Base-by-base conservation (phyloP, 495 filamentous ascomycete species). In the Sporormia fimetaria region DNA sequence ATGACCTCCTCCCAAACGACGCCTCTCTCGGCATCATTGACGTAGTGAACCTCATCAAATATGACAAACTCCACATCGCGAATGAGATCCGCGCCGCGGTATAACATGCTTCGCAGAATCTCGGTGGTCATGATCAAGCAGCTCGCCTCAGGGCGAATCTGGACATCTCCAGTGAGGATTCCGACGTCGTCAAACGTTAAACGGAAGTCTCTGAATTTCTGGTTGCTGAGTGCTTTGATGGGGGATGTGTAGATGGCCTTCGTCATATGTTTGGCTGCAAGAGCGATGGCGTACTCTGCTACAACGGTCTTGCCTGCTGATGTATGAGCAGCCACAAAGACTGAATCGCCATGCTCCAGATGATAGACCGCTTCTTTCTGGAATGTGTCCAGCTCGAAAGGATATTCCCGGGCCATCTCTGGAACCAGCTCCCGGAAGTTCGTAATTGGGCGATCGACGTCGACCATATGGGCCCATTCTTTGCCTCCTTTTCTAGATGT, bases 1-100 rank as follows among this genome's bases (percentile, higher is more conserved):
- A 98, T 98, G 45, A 98, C 90, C 60, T 98, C 90, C 63, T 98
- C 90, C 90, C 90, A 98, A 6, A 98, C 90, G 0, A 98, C 90
- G 47, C 90, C 90, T 58, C 90, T 74, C 66, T 98, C 90, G n/a
- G 77, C 70, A 55, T 98, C 90, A 53, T 98, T 98, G 32, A 98
- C 90, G 59, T 98, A 98, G 61, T 98, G 90, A 3, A 98, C 90
- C 58, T 98, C 90, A 55, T 98, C 90, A 52, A 98, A 98, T 40
- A 98, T 94, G 48, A 98, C 92, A 60, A 93, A 98, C 50, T 98
- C 90, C 21, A 98, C 92, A 59, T 98, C 90, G 42, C 90, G 75
- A 38, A 98, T 94, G 3, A 98, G 68, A 61, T 98, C 90, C 11
- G 92, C 90, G 31, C 90, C 90, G 42, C 90, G 75, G 58, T 98